Evolutionary conservation across 2,329 filamentous ascomycete species (phyloP), one percentile per base, ranked within the genome.

Genomic region (Pseudogymnoascus sp.): DNA sequence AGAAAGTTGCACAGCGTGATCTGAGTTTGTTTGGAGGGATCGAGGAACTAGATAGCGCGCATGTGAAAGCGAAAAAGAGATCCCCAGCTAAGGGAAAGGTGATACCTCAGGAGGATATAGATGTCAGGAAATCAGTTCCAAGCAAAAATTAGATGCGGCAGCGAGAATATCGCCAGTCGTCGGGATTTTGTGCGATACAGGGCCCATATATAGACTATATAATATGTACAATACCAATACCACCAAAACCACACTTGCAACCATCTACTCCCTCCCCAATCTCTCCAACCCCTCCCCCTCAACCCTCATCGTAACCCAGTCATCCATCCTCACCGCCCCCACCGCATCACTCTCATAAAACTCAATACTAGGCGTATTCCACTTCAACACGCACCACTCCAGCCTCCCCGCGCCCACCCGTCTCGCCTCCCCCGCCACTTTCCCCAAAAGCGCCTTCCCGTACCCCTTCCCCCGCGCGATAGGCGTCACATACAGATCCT

Each of bases 331-430:
- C 68, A 76, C 79, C 1, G 89, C 90, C 0, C 90, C 90, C 61
- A 53, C 46, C 46, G 46, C 46, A 19, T 87, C 82, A 64, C 79
- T 82, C 75, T 87, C 81, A 73, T 98, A 98, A 72, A 98, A 97
- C 69, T 87, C 81, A 77, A 98, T 89, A 74, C 89, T 93, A 6
- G 91, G 90, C 79, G 90, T 85, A 72, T 98, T 98, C 92, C 92
- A 96, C 77, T 90, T 93, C 70, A 97, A 76, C 66, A 96, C 95
- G 68, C 83, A 87, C 93, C 93, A 98, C 72, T 98, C 93, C 62
- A 98, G 77, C 64, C 93, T 81, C 6, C 82, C 86, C 1, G 92
- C 92, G 2, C 83, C 81, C 67, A 93, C 88, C 61, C 83, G 82
- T 61, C 89, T 72, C 2, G 91, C 87, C 78, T 96, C 90, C 71